phyloP scores from a whole-genome alignment of 1,284 basidiomycete genomes.

The Heterobasidion irregulare region DNA sequence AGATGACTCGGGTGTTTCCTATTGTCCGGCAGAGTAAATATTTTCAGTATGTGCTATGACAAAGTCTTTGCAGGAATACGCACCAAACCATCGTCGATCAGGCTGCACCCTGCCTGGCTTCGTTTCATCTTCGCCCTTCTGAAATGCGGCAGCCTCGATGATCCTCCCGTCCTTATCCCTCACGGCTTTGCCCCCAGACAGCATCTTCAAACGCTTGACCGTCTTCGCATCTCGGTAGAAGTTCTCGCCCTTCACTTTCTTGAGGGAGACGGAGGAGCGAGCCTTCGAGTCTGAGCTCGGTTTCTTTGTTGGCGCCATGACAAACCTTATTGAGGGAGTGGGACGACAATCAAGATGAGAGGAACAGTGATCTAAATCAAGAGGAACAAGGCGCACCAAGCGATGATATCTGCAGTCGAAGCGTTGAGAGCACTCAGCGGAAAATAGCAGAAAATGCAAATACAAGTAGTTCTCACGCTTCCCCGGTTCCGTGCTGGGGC shows the following conservation, averaged over 20 bases:
- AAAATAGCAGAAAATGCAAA: no score
- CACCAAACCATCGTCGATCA: slow-evolving; percentile 93
- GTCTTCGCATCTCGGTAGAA: slow-evolving; percentile 91
- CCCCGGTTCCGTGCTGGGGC: no score
- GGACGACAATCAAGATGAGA: no score
- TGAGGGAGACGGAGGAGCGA: slow-evolving; percentile 48
- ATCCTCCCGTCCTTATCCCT: slow-evolving; percentile 88
- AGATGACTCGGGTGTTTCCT: slow-evolving; percentile 98
- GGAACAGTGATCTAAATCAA: no score
- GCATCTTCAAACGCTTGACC: slow-evolving; percentile 79
- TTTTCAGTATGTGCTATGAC: background rate
- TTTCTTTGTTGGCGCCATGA: slow-evolving; percentile 51
- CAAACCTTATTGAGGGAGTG: background rate
- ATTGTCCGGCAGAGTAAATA: background rate
- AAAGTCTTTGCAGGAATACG: slow-evolving; percentile 21
- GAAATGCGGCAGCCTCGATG: slow-evolving; percentile 86
- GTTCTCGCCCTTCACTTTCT: slow-evolving; percentile 84
- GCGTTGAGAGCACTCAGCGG: no score
- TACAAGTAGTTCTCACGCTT: no score
- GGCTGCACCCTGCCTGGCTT: slow-evolving; percentile 86
- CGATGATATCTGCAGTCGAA: no score
- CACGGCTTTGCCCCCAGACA: slow-evolving; percentile 84
- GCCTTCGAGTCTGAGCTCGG: slow-evolving; percentile 34
- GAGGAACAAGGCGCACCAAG: no score
- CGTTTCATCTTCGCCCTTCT: slow-evolving; percentile 85